Evolutionary conservation across 2,329 filamentous ascomycete genomes (phyloP).

Genomic region (Penicillium sp.): DNA sequence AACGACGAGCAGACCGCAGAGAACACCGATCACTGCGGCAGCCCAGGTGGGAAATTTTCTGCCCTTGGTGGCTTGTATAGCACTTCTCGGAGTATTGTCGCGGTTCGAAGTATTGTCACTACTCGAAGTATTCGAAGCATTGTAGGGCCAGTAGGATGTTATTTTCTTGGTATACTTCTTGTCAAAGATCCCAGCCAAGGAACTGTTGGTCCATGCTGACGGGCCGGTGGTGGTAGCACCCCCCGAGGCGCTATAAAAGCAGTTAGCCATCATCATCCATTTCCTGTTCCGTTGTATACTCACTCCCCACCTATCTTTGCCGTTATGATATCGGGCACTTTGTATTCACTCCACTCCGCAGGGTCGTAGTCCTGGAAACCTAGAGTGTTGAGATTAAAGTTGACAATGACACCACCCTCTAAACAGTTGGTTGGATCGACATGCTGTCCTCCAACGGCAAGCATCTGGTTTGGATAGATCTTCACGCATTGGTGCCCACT

Average conservation of each 20-base stretch:
- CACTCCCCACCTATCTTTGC: slow-evolving; percentile 35
- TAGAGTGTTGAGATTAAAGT: slow-evolving; percentile 19
- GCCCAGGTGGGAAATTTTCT: slow-evolving; percentile 52
- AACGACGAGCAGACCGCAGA: slow-evolving; percentile 19
- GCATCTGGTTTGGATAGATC: slow-evolving; percentile 20
- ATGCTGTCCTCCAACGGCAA: slow-evolving; percentile 11
- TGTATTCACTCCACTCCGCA: slow-evolving; percentile 11
- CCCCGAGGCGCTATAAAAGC: slow-evolving; percentile 26
- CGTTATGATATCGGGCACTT: slow-evolving; percentile 20
- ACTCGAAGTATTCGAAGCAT: slow-evolving; percentile 25
- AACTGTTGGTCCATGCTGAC: slow-evolving; percentile 45
- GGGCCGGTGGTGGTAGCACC: slow-evolving; percentile 28
- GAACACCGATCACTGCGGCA: slow-evolving; percentile 47
- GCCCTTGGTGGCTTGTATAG: slow-evolving; percentile 11
- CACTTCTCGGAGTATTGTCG: slow-evolving; percentile 22
- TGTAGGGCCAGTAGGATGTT: slow-evolving; percentile 58
- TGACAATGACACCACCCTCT: slow-evolving; percentile 14
- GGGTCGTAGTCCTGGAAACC: slow-evolving; percentile 17
- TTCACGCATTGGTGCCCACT: slow-evolving; percentile 16
- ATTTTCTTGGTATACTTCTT: slow-evolving; percentile 54
- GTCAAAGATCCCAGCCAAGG: slow-evolving; percentile 51
- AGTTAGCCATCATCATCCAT: background rate
- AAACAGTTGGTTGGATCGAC: slow-evolving; percentile 9
- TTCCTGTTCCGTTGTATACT: slow-evolving; percentile 5
- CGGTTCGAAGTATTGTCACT: too few relatives aligned